These are phyloP conservation scores for Panellus pusillus DNA, from an alignment of 768 basidiomycete species.

Conservation along the genomic window DNA sequence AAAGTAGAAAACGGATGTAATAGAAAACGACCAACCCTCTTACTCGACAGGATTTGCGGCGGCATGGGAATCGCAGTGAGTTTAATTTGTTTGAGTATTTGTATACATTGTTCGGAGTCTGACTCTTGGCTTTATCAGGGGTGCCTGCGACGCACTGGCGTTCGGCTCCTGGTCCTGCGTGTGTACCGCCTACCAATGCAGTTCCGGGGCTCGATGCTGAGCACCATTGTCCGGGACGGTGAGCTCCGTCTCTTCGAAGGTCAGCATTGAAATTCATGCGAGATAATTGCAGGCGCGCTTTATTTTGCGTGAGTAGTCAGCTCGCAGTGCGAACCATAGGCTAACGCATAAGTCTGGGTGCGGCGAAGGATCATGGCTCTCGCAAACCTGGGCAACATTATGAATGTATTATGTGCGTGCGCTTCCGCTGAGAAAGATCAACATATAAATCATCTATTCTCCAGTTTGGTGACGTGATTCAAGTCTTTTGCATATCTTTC, in stretches of 20 bases:
- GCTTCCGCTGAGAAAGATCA: too few species aligned
- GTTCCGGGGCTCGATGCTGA: constrained; percentile 1
- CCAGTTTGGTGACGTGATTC: neutral
- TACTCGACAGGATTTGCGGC: neutral
- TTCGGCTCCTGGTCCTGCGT: neutral
- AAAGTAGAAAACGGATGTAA: too few species aligned
- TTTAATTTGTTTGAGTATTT: neutral
- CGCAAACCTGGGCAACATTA: constrained; percentile 3
- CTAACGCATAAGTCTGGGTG: neutral
- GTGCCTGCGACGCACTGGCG: neutral
- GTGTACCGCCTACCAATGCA: neutral
- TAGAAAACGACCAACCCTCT: too few species aligned
- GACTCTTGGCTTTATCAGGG: neutral
- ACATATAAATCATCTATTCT: neutral
- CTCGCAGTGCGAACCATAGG: neutral
- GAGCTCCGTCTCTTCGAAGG: neutral
- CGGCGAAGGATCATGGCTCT: neutral
- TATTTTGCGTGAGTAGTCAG: constrained; percentile 8
- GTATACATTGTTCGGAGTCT: too few species aligned
- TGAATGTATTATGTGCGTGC: constrained; percentile 7
- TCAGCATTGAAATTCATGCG: too few species aligned
- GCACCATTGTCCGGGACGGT: constrained; percentile 1
- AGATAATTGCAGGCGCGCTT: neutral
- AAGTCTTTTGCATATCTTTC: too few species aligned
- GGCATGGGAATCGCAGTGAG: constrained; percentile 11